A percentile compares a stretch with the other conserved stretches of the same genome.
These are phyloP conservation scores for Pseudogymnoascus sp. DNA, from an alignment of 2,329 filamentous ascomycete species.

Conservation along the genomic window DNA sequence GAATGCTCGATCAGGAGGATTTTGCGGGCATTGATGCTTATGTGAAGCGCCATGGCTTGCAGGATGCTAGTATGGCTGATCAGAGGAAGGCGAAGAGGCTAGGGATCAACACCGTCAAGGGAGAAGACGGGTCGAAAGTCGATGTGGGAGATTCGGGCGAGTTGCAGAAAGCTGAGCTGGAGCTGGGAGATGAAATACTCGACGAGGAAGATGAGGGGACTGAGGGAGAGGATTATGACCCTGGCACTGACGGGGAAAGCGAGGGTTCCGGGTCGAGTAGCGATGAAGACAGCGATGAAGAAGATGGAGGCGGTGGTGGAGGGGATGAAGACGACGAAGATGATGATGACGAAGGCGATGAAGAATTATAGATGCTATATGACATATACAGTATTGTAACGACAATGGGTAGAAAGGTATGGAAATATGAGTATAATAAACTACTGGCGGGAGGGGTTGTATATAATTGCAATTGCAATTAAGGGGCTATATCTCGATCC, in stretches of 20 bases:
- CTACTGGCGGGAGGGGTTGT: not conserved
- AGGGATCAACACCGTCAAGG: constrained; percentile 43
- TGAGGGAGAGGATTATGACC: constrained; percentile 59
- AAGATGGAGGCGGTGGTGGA: constrained; percentile 30
- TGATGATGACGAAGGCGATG: constrained; percentile 21
- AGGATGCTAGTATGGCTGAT: constrained; percentile 62
- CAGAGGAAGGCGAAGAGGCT: constrained; percentile 55
- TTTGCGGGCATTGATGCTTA: constrained; percentile 57
- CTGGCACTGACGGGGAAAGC: constrained; percentile 43
- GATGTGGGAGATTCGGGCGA: constrained; percentile 32
- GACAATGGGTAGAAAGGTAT: not conserved
- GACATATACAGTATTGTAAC: constrained; percentile 1
- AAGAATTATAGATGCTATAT: constrained; percentile 16
- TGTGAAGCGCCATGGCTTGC: constrained; percentile 50
- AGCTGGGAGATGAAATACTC: constrained; percentile 33
- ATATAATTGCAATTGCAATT: not conserved
- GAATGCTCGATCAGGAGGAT: constrained; percentile 62
- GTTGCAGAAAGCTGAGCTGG: constrained; percentile 24
- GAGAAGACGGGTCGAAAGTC: constrained; percentile 32
- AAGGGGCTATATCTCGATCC: not conserved
- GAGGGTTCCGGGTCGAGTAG: constrained; percentile 45
- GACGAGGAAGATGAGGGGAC: constrained; percentile 57
- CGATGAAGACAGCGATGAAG: constrained; percentile 16
- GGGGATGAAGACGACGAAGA: constrained; percentile 37
- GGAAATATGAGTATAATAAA: not conserved